Conservation (phyloP, 2,329 filamentous ascomycete species). For the Ophiostoma ulmi region DNA sequence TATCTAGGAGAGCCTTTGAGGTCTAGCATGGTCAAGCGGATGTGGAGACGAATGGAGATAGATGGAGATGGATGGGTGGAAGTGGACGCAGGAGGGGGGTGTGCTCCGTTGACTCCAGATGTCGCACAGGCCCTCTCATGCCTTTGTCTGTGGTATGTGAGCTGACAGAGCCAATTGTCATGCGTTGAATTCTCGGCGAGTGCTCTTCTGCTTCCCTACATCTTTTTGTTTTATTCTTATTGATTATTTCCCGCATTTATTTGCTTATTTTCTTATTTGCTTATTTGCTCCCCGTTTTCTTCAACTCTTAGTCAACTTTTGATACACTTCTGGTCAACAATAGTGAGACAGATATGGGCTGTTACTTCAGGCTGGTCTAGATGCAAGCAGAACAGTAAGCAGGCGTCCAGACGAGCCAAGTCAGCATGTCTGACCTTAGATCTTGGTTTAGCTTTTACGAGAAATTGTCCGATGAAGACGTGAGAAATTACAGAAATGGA, state of each 20-base stretch:
- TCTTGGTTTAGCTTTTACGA: not conserved
- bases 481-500: not conserved
- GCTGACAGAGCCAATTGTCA: not conserved
- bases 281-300: not conserved
- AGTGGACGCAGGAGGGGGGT: not conserved
- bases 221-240: not conserved
- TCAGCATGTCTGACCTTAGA: not conserved
- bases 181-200: not conserved
- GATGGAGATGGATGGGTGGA: not conserved
- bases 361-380: not conserved
- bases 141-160: slow-evolving; percentile 9
- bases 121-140: not conserved
- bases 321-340: no score
- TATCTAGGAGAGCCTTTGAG: not conserved
- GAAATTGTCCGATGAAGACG: not conserved
- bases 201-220: no score
- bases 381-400: not conserved
- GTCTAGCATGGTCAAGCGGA: not conserved
- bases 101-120: not conserved
- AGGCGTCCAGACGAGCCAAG: not conserved
- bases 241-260: not conserved
- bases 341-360: not conserved
- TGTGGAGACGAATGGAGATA: not conserved
- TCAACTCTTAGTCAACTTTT: not conserved
- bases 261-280: not conserved